phyloP scores from a whole-genome alignment of 2,329 filamentous ascomycete genomes.

The Exophiala sp. region DNA sequence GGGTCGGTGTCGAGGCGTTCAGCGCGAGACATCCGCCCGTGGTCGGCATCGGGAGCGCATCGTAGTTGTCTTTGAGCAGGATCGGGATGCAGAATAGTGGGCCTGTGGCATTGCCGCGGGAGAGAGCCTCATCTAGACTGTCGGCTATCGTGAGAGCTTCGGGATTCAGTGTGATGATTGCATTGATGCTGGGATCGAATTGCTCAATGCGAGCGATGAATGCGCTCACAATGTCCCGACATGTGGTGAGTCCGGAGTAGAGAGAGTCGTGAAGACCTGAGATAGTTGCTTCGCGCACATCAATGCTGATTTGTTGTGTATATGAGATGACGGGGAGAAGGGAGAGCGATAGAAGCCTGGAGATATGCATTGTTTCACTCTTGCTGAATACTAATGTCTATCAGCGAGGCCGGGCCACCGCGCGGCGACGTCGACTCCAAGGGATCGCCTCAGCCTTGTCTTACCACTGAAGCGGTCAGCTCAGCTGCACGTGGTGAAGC shows the following conservation, averaged over 20 bases:
- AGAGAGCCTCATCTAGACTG: slow-evolving; percentile 40
- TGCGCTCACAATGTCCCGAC: slow-evolving; percentile 49
- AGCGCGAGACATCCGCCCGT: slow-evolving; percentile 52
- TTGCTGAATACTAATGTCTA: neutral
- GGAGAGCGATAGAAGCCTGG: slow-evolving; percentile 3
- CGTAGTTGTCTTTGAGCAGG: slow-evolving; percentile 60
- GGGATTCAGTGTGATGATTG: slow-evolving; percentile 51
- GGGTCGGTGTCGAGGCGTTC: slow-evolving; percentile 40
- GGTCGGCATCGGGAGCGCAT: slow-evolving; percentile 51
- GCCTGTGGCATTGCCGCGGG: slow-evolving; percentile 46
- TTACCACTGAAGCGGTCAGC: neutral
- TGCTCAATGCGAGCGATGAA: slow-evolving; percentile 54
- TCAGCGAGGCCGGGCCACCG: too few relatives aligned
- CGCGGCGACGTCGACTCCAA: too few relatives aligned
- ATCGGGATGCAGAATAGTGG: slow-evolving; percentile 57
- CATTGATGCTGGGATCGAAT: slow-evolving; percentile 53
- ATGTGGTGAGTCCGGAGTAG: slow-evolving; percentile 48
- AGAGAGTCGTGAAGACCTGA: slow-evolving; percentile 52
- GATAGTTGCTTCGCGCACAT: slow-evolving; percentile 55
- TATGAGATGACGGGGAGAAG: neutral
- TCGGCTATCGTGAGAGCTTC: slow-evolving; percentile 46
- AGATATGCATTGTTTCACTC: neutral
- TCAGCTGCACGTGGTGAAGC: too few relatives aligned
- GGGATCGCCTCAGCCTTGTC: too few relatives aligned
- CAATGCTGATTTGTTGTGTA: slow-evolving; percentile 34